Conservation (phyloP, 352 stramenopile species). For the Phytophthora sp. region DNA sequence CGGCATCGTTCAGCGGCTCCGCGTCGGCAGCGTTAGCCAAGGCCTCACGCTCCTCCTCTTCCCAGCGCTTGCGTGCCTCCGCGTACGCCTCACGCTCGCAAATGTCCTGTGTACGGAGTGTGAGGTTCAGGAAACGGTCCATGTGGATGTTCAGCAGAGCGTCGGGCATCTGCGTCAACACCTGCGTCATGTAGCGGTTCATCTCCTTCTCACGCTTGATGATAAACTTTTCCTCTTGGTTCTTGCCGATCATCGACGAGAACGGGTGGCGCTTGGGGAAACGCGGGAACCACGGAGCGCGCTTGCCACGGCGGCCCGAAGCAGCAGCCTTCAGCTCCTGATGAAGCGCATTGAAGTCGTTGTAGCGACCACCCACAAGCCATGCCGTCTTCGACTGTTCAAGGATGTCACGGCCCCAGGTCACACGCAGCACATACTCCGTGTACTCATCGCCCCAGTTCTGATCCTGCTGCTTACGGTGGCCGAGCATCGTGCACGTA, state of each 20-base stretch:
- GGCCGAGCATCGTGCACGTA: slow-evolving; percentile 88
- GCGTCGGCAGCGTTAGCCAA: slow-evolving; percentile 85
- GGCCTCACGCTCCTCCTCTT: slow-evolving; percentile 88
- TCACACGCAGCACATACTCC: slow-evolving; percentile 88
- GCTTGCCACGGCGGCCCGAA: slow-evolving; percentile 84
- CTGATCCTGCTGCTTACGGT: slow-evolving; percentile 89
- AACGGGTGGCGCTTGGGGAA: slow-evolving; percentile 92
- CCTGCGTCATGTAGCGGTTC: slow-evolving; percentile 92
- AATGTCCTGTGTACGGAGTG: slow-evolving; percentile 86
- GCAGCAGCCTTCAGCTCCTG: slow-evolving; percentile 89
- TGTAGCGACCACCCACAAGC: slow-evolving; percentile 89
- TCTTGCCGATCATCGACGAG: slow-evolving; percentile 92
- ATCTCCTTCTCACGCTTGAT: slow-evolving; percentile 92
- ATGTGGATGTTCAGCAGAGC: slow-evolving; percentile 89
- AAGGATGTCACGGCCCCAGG: slow-evolving; percentile 88
- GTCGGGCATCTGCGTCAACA: slow-evolving; percentile 91
- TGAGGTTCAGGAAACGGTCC: slow-evolving; percentile 91
- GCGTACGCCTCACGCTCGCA: slow-evolving; percentile 89
- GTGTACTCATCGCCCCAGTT: slow-evolving; percentile 93
- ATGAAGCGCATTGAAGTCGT: slow-evolving; percentile 91
- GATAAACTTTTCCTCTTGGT: slow-evolving; percentile 92
- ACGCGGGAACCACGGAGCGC: slow-evolving; percentile 88
- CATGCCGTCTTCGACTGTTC: slow-evolving; percentile 90
- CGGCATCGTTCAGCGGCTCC: slow-evolving; percentile 85
- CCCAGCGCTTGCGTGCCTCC: slow-evolving; percentile 86